Conservation (phyloP, 2,329 filamentous ascomycete species). For the Grosmannia penicillata region DNA sequence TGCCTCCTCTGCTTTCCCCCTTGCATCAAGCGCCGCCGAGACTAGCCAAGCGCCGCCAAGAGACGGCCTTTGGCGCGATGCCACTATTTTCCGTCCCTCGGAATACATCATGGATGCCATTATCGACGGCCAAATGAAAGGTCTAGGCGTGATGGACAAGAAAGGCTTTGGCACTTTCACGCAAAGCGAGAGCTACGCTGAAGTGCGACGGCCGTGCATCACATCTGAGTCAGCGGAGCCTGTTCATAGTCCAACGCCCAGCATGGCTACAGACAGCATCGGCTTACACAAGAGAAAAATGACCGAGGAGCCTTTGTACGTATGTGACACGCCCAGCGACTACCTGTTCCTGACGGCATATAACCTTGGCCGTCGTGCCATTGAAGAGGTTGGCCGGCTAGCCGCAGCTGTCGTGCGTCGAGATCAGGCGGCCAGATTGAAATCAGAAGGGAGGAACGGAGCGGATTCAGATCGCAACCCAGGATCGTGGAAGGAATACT, state of each 20-base stretch:
- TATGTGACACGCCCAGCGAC: slow-evolving; percentile 27
- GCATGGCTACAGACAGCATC: too few species aligned
- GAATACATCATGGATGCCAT: slow-evolving; percentile 29
- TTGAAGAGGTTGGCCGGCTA: slow-evolving; percentile 11
- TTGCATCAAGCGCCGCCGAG: neutral
- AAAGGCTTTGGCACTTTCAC: slow-evolving; percentile 25
- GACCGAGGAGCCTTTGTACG: slow-evolving; percentile 6
- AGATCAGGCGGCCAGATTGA: neutral
- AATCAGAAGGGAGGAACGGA: neutral
- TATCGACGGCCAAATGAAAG: slow-evolving; percentile 14
- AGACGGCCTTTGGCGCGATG: slow-evolving; percentile 2
- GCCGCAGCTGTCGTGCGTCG: slow-evolving; percentile 4
- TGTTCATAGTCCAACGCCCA: too few species aligned
- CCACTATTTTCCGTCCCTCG: slow-evolving; percentile 14
- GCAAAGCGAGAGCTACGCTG: slow-evolving; percentile 20
- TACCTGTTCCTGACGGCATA: slow-evolving; percentile 39
- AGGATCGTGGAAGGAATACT: slow-evolving; percentile 5
- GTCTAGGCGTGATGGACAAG: slow-evolving; percentile 23
- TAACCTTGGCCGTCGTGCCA: slow-evolving; percentile 23
- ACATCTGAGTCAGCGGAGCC: slow-evolving; percentile 4
- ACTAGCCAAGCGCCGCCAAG: slow-evolving; percentile 4
- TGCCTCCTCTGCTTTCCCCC: too few species aligned
- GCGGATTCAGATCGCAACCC: slow-evolving; percentile 3
- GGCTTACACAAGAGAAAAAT: too few species aligned
- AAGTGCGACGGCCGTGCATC: slow-evolving; percentile 29